Evolutionary conservation across 176 grass and related monocot genomes (phyloP).

Genomic region (Chrysopogon serrulatus): DNA sequence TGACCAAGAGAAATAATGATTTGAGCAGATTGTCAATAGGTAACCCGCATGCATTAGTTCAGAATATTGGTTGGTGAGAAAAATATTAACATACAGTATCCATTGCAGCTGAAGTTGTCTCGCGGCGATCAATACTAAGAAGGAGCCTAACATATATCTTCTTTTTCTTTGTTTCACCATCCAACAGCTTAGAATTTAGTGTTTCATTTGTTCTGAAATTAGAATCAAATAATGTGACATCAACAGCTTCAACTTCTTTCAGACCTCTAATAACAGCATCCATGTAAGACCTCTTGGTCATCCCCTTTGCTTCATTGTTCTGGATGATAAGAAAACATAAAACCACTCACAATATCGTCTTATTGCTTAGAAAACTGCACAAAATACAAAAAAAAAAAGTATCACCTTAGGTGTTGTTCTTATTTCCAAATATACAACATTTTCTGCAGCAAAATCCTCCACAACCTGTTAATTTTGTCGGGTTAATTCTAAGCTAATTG

Average conservation of each 20-base stretch:
- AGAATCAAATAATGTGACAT: slow-evolving; percentile 55
- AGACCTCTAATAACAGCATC: slow-evolving; percentile 89
- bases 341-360: not conserved
- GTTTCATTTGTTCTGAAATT: slow-evolving; percentile 23
- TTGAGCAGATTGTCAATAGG: not conserved
- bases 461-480: slow-evolving; percentile 48
- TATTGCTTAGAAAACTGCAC: not conserved
- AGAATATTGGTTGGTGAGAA: not conserved
- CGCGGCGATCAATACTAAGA: slow-evolving; percentile 85
- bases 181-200: slow-evolving; percentile 8
- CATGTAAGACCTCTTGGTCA: slow-evolving; percentile 93
- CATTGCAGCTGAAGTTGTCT: slow-evolving; percentile 70
- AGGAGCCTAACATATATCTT: slow-evolving; percentile 82
- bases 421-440: slow-evolving; percentile 92
- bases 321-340: slow-evolving; percentile 15
- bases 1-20: slow-evolving; percentile 20
- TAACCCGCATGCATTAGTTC: not conserved
- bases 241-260: slow-evolving; percentile 60
- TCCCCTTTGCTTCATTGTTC: slow-evolving; percentile 95
- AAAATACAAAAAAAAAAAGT: not conserved
- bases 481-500: not conserved
- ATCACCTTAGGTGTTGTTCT: slow-evolving; percentile 94
- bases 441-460: slow-evolving; percentile 94
- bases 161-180: slow-evolving; percentile 39
- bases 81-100: slow-evolving; percentile 63